Percentiles rank a stretch among this genome's conserved stretches.
Conservation (phyloP, 805 yeast species). For the Ogataea dorogensis region DNA sequence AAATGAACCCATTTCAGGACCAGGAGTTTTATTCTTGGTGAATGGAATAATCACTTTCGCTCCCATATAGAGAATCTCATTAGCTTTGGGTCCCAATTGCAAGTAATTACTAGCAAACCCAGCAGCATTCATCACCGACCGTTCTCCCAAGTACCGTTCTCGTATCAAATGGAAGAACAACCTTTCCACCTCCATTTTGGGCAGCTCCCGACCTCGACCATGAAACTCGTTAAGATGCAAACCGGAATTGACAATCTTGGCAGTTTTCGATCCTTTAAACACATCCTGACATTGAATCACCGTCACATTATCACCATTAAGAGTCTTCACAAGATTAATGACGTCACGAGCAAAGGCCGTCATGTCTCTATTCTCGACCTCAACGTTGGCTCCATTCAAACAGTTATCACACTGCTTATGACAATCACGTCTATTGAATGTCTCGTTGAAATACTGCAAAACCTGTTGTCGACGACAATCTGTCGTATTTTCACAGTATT, state of each 20-base stretch:
- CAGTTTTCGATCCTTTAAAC: constrained; percentile 65
- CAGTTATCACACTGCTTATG: constrained; percentile 85
- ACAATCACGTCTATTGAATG: constrained; percentile 66
- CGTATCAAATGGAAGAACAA: constrained; percentile 76
- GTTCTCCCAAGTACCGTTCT: constrained; percentile 65
- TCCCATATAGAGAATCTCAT: constrained; percentile 38
- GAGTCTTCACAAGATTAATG: constrained; percentile 52
- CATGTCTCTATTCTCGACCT: constrained; percentile 59
- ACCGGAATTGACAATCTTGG: constrained; percentile 61
- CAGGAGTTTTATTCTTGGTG: constrained; percentile 23
- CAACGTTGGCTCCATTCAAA: constrained; percentile 40
- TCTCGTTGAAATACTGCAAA: constrained; percentile 85
- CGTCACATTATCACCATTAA: constrained; percentile 66
- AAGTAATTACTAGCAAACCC: constrained; percentile 83
- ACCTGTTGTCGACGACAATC: constrained; percentile 92
- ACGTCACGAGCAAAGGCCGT: constrained; percentile 62
- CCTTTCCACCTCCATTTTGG: constrained; percentile 74
- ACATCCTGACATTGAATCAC: constrained; percentile 79
- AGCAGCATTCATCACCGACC: constrained; percentile 65
- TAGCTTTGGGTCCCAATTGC: constrained; percentile 56
- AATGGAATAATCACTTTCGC: constrained; percentile 54
- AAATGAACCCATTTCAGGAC: constrained; percentile 1
- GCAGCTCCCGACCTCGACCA: constrained; percentile 65
- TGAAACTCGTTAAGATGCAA: constrained; percentile 60
- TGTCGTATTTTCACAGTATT: constrained; percentile 85